Evolutionary conservation across 2,329 filamentous ascomycete genomes (phyloP).

Genomic region (Polychaeton citri): DNA sequence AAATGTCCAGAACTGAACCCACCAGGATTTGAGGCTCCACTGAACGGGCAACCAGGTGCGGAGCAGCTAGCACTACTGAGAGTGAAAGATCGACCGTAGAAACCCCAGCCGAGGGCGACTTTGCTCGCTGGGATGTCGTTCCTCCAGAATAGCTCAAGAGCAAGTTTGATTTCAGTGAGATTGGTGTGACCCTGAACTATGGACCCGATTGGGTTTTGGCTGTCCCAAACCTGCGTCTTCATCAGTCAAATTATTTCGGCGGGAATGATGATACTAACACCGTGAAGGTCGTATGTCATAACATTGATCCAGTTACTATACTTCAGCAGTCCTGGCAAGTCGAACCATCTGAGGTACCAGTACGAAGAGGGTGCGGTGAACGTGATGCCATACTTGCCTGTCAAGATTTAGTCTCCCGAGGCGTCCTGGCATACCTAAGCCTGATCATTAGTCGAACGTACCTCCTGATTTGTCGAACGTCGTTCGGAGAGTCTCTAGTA

Average conservation of each 20-base stretch:
- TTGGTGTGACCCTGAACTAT: constrained; percentile 31
- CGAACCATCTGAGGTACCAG: constrained; percentile 13
- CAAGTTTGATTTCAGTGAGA: constrained; percentile 32
- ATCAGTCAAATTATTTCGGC: too few species aligned
- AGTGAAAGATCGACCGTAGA: constrained; percentile 30
- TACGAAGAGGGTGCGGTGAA: constrained; percentile 16
- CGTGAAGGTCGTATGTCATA: constrained; percentile 35
- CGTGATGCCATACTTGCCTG: constrained; percentile 28
- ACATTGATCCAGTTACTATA: constrained; percentile 13
- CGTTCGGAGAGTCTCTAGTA: constrained; percentile 24
- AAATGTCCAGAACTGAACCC: too few species aligned
- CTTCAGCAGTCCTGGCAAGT: constrained; percentile 2
- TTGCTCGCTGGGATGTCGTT: constrained; percentile 28
- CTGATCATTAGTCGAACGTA: too few species aligned
- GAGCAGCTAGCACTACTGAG: constrained; percentile 4
- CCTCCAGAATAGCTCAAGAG: constrained; percentile 34
- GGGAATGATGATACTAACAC: too few species aligned
- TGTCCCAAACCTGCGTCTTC: constrained; percentile 35
- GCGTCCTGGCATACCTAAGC: too few species aligned
- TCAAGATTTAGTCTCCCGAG: too few species aligned
- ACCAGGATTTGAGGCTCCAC: constrained; percentile 7
- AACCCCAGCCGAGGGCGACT: constrained; percentile 32
- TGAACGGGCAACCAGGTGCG: constrained; percentile 3
- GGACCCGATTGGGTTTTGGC: constrained; percentile 17
- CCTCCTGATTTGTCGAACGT: constrained; percentile 16